phyloP scores from a whole-genome alignment of 176 grass and related monocot species.

The Lolium rigidum region DNA sequence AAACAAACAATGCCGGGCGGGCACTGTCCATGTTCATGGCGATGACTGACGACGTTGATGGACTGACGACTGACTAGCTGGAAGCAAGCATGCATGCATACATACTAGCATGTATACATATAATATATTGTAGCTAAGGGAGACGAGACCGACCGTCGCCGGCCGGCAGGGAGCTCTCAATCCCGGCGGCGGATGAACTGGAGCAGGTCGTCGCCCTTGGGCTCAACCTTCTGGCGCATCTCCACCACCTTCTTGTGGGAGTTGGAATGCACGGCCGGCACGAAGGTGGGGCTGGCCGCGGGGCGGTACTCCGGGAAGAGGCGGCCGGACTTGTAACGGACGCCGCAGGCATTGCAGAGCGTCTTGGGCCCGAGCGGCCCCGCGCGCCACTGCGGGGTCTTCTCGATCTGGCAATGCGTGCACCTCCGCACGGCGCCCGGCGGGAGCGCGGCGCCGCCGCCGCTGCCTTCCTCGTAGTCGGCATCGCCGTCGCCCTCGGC shows the following conservation, averaged over 20 bases:
- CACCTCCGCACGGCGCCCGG: slow-evolving; percentile 77
- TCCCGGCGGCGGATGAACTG: slow-evolving; percentile 81
- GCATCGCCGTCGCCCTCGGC: slow-evolving; percentile 28
- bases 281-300: slow-evolving; percentile 92
- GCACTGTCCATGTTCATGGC: slow-evolving; percentile 40
- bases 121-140: slow-evolving; percentile 67
- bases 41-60: slow-evolving; percentile 52
- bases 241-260: slow-evolving; percentile 99
- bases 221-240: slow-evolving; percentile 72
- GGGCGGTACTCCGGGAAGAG: slow-evolving; percentile 99
- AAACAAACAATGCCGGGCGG: slow-evolving; percentile 2
- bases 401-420: slow-evolving; percentile 97
- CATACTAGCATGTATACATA: slow-evolving; percentile 77
- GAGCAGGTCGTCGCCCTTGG: slow-evolving; percentile 59
- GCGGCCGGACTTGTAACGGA: slow-evolving; percentile 94
- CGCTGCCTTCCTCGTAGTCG: slow-evolving; percentile 57
- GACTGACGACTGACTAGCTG: slow-evolving; percentile 33
- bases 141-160: slow-evolving; percentile 41
- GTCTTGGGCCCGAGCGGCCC: slow-evolving; percentile 95
- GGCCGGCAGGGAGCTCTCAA: slow-evolving; percentile 41
- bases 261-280: slow-evolving; percentile 87
- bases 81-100: slow-evolving; percentile 75
- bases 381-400: slow-evolving; percentile 97
- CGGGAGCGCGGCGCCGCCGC: slow-evolving; percentile 35
- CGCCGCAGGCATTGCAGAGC: slow-evolving; percentile 98